Evolutionary conservation across 495 filamentous ascomycete species (phyloP).

Genomic region (Poronia punctata): DNA sequence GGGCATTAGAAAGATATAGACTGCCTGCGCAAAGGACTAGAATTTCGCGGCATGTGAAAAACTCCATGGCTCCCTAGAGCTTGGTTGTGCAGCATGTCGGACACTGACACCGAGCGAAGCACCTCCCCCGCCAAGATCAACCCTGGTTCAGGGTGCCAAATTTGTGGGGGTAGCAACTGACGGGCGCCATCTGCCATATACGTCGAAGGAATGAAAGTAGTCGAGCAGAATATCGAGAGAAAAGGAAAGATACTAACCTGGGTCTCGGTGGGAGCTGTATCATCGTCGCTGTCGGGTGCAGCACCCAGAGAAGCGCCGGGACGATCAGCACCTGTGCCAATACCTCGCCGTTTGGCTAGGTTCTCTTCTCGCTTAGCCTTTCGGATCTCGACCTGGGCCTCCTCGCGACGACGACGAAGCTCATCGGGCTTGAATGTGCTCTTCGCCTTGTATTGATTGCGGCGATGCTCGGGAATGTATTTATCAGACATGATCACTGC

Average conservation of each 20-base stretch:
- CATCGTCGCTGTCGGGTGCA: slow-evolving; percentile 94
- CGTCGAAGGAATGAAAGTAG: too few relatives aligned
- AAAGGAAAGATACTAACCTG: slow-evolving; percentile 63
- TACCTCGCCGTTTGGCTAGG: slow-evolving; percentile 94
- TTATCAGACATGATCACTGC: slow-evolving; percentile 82
- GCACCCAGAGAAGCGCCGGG: slow-evolving; percentile 81
- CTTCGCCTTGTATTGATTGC: slow-evolving; percentile 98
- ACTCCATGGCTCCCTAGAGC: too few relatives aligned
- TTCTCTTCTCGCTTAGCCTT: slow-evolving; percentile 98
- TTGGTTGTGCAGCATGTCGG: too few relatives aligned
- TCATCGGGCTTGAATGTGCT: slow-evolving; percentile 98
- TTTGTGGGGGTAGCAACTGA: background rate
- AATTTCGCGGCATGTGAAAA: too few relatives aligned
- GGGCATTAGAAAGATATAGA: too few relatives aligned
- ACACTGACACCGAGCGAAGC: too few relatives aligned
- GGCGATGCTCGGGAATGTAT: slow-evolving; percentile 98
- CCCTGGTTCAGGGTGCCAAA: background rate
- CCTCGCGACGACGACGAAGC: slow-evolving; percentile 95
- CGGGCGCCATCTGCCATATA: background rate
- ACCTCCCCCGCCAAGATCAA: background rate
- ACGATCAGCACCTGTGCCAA: slow-evolving; percentile 67
- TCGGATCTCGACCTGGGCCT: slow-evolving; percentile 97
- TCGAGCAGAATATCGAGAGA: slow-evolving; percentile 6
- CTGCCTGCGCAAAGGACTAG: too few relatives aligned
- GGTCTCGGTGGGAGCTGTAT: slow-evolving; percentile 83